Evolutionary conservation across 192 early-diverging fungal species (phyloP).

Genomic region (Coemansia sp.): DNA sequence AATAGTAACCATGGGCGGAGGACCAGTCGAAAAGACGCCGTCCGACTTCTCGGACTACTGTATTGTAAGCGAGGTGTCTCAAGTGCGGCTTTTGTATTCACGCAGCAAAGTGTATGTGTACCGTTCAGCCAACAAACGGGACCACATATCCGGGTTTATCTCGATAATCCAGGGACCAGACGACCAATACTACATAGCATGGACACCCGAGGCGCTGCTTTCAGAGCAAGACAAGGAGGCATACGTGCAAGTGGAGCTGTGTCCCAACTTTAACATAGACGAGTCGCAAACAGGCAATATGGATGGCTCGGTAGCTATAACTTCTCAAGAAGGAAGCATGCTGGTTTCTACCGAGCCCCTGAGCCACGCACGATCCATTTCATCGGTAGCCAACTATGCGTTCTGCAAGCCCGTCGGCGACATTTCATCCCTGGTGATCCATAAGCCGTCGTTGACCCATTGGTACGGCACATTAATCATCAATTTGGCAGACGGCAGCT

Average conservation of each 20-base stretch:
- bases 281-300: background rate
- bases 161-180: slow-evolving; percentile 61
- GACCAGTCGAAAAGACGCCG: slow-evolving; percentile 34
- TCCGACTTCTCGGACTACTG: slow-evolving; percentile 54
- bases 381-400: slow-evolving; percentile 56
- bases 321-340: slow-evolving; percentile 26
- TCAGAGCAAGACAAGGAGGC: slow-evolving; percentile 60
- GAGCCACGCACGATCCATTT: slow-evolving; percentile 32
- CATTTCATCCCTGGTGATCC: slow-evolving; percentile 62
- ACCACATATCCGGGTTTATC: slow-evolving; percentile 66
- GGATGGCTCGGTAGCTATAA: slow-evolving; percentile 36
- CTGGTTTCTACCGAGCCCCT: slow-evolving; percentile 47
- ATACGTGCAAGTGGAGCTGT: slow-evolving; percentile 58
- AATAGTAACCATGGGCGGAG: slow-evolving; percentile 38
- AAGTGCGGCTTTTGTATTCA: slow-evolving; percentile 59
- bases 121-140: slow-evolving; percentile 57
- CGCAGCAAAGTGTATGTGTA: slow-evolving; percentile 74
- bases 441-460: slow-evolving; percentile 64
- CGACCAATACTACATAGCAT: slow-evolving; percentile 62
- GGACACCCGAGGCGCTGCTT: slow-evolving; percentile 68
- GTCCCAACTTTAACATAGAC: slow-evolving; percentile 40
- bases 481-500: slow-evolving; percentile 62
- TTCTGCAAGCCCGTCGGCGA: slow-evolving; percentile 59
- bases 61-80: slow-evolving; percentile 48
- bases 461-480: slow-evolving; percentile 69